A percentile compares a stretch with the other conserved stretches of the same genome.
Evolutionary conservation across 2,329 filamentous ascomycete species (phyloP).

Genomic region (Pseudopithomyces chartarum): DNA sequence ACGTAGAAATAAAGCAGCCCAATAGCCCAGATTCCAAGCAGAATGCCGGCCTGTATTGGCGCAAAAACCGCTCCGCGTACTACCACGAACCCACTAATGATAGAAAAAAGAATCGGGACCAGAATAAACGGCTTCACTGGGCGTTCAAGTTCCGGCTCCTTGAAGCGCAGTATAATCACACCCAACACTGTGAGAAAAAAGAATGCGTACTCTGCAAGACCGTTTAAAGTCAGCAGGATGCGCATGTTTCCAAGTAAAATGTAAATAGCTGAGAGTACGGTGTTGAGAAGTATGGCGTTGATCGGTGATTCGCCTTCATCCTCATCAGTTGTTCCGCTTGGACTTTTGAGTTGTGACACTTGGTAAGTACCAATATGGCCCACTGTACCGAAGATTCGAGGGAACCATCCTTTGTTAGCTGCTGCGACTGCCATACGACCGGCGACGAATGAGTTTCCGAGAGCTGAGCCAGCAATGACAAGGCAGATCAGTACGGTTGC

Average conservation of each 20-base stretch:
- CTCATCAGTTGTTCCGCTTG: slow-evolving; percentile 18
- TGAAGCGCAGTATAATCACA: slow-evolving; percentile 61
- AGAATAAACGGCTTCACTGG: slow-evolving; percentile 64
- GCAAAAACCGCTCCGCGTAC: slow-evolving; percentile 43
- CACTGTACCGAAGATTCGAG: slow-evolving; percentile 31
- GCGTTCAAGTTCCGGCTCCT: slow-evolving; percentile 59
- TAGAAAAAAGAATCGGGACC: slow-evolving; percentile 59
- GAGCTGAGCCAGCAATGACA: slow-evolving; percentile 65
- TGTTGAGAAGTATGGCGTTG: slow-evolving; percentile 42
- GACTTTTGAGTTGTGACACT: slow-evolving; percentile 19
- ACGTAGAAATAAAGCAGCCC: slow-evolving; percentile 22
- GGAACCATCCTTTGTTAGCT: slow-evolving; percentile 42
- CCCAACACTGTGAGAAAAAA: slow-evolving; percentile 69
- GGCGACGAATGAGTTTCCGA: slow-evolving; percentile 67
- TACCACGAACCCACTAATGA: slow-evolving; percentile 57
- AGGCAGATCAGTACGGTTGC: slow-evolving; percentile 63
- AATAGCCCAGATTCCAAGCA: slow-evolving; percentile 36
- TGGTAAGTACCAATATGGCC: slow-evolving; percentile 35
- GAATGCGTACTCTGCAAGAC: slow-evolving; percentile 59
- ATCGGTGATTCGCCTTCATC: slow-evolving; percentile 44
- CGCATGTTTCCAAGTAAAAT: slow-evolving; percentile 68
- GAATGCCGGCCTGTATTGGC: slow-evolving; percentile 34
- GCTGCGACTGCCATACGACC: slow-evolving; percentile 68
- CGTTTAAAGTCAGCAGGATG: slow-evolving; percentile 60
- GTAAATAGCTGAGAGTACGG: slow-evolving; percentile 57